Conservation (phyloP, 139 green algal species). For the Chlorella sorokiniana region DNA sequence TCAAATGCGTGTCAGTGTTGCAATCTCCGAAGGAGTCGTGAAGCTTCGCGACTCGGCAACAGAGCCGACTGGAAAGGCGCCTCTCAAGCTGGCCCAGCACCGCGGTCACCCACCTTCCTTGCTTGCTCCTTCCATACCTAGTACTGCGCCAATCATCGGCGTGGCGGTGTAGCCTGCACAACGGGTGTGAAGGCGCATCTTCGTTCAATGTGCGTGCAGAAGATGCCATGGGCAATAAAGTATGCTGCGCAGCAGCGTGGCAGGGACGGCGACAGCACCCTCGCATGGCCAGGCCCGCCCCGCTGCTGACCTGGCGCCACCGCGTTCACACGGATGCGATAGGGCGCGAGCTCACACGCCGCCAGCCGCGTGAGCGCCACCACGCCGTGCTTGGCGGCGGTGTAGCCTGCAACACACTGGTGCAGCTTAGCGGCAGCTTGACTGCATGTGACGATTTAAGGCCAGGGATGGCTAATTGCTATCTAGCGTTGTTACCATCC, state of each 20-base stretch:
- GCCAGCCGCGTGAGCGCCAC: not conserved
- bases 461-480: not conserved
- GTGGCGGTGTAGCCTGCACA: not conserved
- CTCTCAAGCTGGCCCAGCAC: no score
- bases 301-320: constrained; percentile 4
- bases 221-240: not conserved
- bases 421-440: not conserved
- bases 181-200: no score
- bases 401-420: not conserved
- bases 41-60: no score
- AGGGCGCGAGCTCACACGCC: constrained; percentile 32
- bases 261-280: not conserved
- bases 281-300: not conserved
- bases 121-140: not conserved
- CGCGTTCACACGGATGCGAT: constrained; percentile 13
- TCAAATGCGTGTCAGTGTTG: no score
- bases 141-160: not conserved
- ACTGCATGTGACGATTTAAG: no score
- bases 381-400: constrained; percentile 4
- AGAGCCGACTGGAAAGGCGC: no score
- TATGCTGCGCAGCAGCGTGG: not conserved
- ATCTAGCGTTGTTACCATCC: not conserved
- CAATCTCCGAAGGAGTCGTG: no score
- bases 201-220: no score
- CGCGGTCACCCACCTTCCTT: not conserved